Evolutionary conservation across 495 filamentous ascomycete genomes (phyloP), one percentile per base, ranked within the genome.

Genomic region (Podospora pseudopauciseta): DNA sequence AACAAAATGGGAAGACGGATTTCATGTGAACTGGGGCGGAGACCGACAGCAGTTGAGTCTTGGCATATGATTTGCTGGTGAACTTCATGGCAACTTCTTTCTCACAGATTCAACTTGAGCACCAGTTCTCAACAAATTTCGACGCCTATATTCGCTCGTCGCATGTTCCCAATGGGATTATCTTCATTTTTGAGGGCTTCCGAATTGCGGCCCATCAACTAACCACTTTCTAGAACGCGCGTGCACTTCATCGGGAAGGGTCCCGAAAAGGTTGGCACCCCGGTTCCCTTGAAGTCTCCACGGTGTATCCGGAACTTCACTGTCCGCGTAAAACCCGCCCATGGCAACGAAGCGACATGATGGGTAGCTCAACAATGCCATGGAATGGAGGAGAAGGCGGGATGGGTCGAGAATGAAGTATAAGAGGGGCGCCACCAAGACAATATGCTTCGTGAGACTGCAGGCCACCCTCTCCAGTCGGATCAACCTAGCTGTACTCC

Each of bases 221-320:
- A 7, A 32, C 30, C 7, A 7, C 1, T 32, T 5, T 32, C 7
- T 32, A 32, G 39, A 49, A 49, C 39, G 9, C 39, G 39, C 39
- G 39, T 49, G 9, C 9, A 49, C 39, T 19, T 44, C 61, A 64
- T 58, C 61, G 56, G 65, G 28, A 59, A 44, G 11, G 54, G 55
- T 44, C 23, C 71, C 68, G 68, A 68, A 9, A 61, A 66, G 16
- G 63, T 5, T n/a, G 26, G 26, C 55, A 34, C 61, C 61, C 61
- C 27, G 61, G 20, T 27, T 61, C 61, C 63, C 53, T 19, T 54
- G 44, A 15, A 28, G n/a, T 34, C 59, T 53, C 68, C 69, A 69
- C 55, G 56, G 62, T 65, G 18, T 66, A 68, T 68, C 69, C 70
- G 72, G 72, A 73, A 65, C 56, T 26, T 69, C 28, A 58, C 23